phyloP scores from a whole-genome alignment of 179 eudicot species.

The Spinacia oleracea region DNA sequence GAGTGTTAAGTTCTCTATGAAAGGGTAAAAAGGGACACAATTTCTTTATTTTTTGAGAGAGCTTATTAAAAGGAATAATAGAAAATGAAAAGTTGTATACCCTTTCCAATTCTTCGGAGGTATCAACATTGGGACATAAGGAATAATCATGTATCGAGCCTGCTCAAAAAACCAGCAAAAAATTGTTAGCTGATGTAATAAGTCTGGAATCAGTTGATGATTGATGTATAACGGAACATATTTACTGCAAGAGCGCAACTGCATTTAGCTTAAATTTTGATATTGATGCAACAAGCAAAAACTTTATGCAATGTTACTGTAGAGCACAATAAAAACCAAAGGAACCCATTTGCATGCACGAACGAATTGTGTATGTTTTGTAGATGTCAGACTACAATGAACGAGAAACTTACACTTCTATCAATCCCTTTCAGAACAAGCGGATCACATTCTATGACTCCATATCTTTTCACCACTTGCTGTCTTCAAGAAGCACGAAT shows the following conservation, averaged over 20 bases:
- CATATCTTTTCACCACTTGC: slow-evolving; percentile 57
- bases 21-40: neutral
- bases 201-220: neutral
- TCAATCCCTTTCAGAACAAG: slow-evolving; percentile 73
- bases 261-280: neutral
- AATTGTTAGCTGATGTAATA: slow-evolving; percentile 16
- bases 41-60: neutral
- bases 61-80: neutral
- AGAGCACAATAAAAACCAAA: neutral
- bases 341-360: neutral
- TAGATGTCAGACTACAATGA: slow-evolving; percentile 15
- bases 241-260: neutral
- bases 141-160: slow-evolving; percentile 76
- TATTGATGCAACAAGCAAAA: neutral
- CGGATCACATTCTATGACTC: slow-evolving; percentile 84
- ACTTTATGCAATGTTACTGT: neutral
- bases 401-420: slow-evolving; percentile 57
- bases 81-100: slow-evolving; percentile 35
- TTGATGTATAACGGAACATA: neutral
- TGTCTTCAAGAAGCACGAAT: slow-evolving; percentile 47
- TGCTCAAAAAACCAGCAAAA: slow-evolving; percentile 34
- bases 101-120: slow-evolving; percentile 89
- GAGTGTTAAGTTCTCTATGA: neutral
- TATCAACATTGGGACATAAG: slow-evolving; percentile 90
- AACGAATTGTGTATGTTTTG: slow-evolving; percentile 1